Percentiles rank a stretch among this genome's conserved stretches.
phyloP scores from a whole-genome alignment of 805 yeast species.

The Lachancea meyersii region DNA sequence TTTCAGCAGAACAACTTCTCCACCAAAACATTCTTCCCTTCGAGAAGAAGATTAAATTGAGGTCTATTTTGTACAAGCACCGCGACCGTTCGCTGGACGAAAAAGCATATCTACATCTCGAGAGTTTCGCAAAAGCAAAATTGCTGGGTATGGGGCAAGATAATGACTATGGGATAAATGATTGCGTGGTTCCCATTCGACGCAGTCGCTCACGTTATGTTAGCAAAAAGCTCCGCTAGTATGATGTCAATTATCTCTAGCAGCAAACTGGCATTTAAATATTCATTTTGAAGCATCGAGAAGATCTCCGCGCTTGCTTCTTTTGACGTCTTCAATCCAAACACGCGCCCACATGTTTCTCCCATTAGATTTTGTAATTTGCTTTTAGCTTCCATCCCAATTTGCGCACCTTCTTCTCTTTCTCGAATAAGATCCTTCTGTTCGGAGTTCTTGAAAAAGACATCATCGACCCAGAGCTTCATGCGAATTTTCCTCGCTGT shows the following conservation, averaged over 20 bases:
- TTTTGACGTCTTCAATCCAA: slow-evolving; percentile 60
- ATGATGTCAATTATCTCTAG: slow-evolving; percentile 54
- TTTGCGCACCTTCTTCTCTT: not conserved
- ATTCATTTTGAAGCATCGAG: slow-evolving; percentile 66
- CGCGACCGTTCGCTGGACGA: slow-evolving; percentile 14
- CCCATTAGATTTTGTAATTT: slow-evolving; percentile 51
- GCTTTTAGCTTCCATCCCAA: slow-evolving; percentile 52
- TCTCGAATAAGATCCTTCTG: not conserved
- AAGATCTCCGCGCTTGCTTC: slow-evolving; percentile 57
- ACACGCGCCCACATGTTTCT: slow-evolving; percentile 64
- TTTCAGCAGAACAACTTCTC: slow-evolving; percentile 16
- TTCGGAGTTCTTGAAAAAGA: slow-evolving; percentile 38
- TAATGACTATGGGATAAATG: slow-evolving; percentile 12
- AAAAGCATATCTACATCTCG: slow-evolving; percentile 20
- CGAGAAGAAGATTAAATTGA: slow-evolving; percentile 1
- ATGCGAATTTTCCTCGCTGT: slow-evolving; percentile 29
- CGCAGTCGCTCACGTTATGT: not conserved
- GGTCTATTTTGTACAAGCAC: slow-evolving; percentile 3
- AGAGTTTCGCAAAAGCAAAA: slow-evolving; percentile 9
- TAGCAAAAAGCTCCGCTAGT: slow-evolving; percentile 33
- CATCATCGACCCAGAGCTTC: slow-evolving; percentile 45
- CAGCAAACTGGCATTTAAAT: slow-evolving; percentile 58
- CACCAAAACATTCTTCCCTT: slow-evolving; percentile 14
- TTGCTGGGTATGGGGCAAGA: not conserved
- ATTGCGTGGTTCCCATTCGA: slow-evolving; percentile 15